Percentiles rank a stretch among this genome's conserved stretches.
These are phyloP conservation scores for Candida sp. DNA, from an alignment of 1,139 yeast species.

Conservation along the genomic window DNA sequence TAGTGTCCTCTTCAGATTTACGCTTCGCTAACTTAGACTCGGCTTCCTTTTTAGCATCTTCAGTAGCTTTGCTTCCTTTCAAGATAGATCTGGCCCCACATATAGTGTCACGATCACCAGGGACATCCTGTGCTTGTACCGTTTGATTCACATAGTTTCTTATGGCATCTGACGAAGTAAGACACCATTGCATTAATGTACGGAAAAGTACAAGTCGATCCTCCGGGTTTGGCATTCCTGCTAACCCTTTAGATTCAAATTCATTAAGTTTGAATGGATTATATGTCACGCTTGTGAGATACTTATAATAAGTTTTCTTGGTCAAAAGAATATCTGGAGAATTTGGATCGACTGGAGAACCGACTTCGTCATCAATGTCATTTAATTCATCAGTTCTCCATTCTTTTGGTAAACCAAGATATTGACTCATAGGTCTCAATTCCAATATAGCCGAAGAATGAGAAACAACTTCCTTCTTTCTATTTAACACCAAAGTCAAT, in stretches of 20 bases:
- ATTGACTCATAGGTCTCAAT: conserved; percentile 28
- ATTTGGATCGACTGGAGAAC: conserved; percentile 31
- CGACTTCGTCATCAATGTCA: conserved; percentile 14
- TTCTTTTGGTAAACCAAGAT: conserved; percentile 44
- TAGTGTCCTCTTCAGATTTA: conserved; percentile 23
- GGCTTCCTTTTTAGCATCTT: conserved; percentile 27
- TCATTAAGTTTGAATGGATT: conserved; percentile 36
- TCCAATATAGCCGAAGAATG: conserved; percentile 36
- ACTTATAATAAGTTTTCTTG: conserved; percentile 12
- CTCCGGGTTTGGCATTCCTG: conserved; percentile 36
- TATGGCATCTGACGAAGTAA: conserved; percentile 40
- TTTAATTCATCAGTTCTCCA: conserved; percentile 34
- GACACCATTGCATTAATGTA: conserved; percentile 47
- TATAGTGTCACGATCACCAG: conserved; percentile 44
- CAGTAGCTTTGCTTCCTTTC: conserved; percentile 34
- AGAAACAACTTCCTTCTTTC: conserved; percentile 33
- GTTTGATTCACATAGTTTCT: conserved; percentile 31
- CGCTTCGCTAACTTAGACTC: conserved; percentile 29
- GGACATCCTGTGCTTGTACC: conserved; percentile 35
- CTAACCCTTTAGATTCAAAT: conserved; percentile 42
- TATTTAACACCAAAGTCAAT: conserved; percentile 36
- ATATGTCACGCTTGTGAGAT: conserved; percentile 7
- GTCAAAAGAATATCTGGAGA: conserved; percentile 34
- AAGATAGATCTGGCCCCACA: conserved; percentile 39
- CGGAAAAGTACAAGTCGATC: conserved; percentile 48